Percentiles rank a stretch among this genome's conserved stretches.
Conservation (phyloP, 306 rosid species). For the Vigna radiata region DNA sequence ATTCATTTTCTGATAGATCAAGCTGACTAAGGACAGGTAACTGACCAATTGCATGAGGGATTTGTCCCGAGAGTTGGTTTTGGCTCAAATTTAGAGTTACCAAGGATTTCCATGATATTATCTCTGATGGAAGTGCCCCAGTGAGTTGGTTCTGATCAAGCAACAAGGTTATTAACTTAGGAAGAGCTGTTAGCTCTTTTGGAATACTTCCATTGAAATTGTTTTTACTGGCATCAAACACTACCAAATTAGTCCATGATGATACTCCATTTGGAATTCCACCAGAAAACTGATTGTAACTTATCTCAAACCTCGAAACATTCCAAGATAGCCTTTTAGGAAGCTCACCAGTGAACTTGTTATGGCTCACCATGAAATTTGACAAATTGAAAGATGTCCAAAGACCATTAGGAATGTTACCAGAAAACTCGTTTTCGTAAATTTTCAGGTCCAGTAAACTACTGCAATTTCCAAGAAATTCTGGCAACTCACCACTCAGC, state of each 20-base stretch:
- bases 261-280: slow-evolving; percentile 57
- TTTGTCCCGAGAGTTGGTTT: slow-evolving; percentile 61
- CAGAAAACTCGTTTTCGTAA: slow-evolving; percentile 39
- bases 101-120: slow-evolving; percentile 57
- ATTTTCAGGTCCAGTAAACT: slow-evolving; percentile 39
- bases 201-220: slow-evolving; percentile 65
- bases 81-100: slow-evolving; percentile 51
- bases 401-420: slow-evolving; percentile 49
- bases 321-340: slow-evolving; percentile 42
- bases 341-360: slow-evolving; percentile 45
- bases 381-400: slow-evolving; percentile 47
- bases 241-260: slow-evolving; percentile 57
- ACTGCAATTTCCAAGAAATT: slow-evolving; percentile 46
- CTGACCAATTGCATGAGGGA: slow-evolving; percentile 53
- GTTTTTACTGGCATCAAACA: slow-evolving; percentile 65
- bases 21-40: slow-evolving; percentile 58
- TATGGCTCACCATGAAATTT: slow-evolving; percentile 47
- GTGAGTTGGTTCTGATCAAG: slow-evolving; percentile 62
- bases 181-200: slow-evolving; percentile 60
- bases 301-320: slow-evolving; percentile 48
- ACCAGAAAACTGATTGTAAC: slow-evolving; percentile 64
- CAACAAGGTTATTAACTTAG: slow-evolving; percentile 43
- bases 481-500: slow-evolving; percentile 43
- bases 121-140: slow-evolving; percentile 56
- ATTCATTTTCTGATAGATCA: slow-evolving; percentile 71